A percentile compares a stretch with the other conserved stretches of the same genome.
Conservation (phyloP, 1,139 yeast genomes). For the Nakaseomyces sp. region DNA sequence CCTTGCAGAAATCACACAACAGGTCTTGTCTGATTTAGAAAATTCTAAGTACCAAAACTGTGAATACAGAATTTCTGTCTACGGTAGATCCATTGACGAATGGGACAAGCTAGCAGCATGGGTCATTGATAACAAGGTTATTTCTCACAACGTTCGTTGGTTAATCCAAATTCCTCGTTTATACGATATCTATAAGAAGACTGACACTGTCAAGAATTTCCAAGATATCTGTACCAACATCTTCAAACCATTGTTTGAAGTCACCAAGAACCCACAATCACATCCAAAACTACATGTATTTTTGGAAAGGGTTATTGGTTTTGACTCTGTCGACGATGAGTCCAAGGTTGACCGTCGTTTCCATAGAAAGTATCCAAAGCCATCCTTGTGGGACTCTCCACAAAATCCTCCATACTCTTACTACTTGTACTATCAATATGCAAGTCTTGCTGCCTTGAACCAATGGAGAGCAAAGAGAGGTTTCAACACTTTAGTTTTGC, state of each 20-base stretch:
- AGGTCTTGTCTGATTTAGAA: slow-evolving; percentile 89
- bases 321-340: slow-evolving; percentile 97
- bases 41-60: slow-evolving; percentile 94
- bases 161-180: slow-evolving; percentile 88
- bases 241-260: slow-evolving; percentile 89
- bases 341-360: slow-evolving; percentile 79
- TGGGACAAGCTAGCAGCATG: slow-evolving; percentile 95
- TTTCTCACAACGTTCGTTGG: slow-evolving; percentile 96
- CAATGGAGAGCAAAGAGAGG: slow-evolving; percentile 67
- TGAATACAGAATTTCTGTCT: slow-evolving; percentile 88
- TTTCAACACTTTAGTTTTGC: slow-evolving; percentile 77
- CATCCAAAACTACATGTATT: slow-evolving; percentile 87
- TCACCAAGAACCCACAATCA: slow-evolving; percentile 67
- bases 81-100: slow-evolving; percentile 81
- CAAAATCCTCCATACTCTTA: slow-evolving; percentile 97
- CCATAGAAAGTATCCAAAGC: slow-evolving; percentile 73
- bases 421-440: slow-evolving; percentile 78
- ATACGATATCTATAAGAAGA: slow-evolving; percentile 78
- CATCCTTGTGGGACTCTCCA: slow-evolving; percentile 66
- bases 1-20: slow-evolving; percentile 86
- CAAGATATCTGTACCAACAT: slow-evolving; percentile 69
- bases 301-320: slow-evolving; percentile 89
- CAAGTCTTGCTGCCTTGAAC: slow-evolving; percentile 79
- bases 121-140: slow-evolving; percentile 86
- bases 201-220: slow-evolving; percentile 61